Evolutionary conservation across 768 basidiomycete genomes (phyloP), one percentile per base, ranked within the genome.

Genomic region (Macrolepiota albuminosa): DNA sequence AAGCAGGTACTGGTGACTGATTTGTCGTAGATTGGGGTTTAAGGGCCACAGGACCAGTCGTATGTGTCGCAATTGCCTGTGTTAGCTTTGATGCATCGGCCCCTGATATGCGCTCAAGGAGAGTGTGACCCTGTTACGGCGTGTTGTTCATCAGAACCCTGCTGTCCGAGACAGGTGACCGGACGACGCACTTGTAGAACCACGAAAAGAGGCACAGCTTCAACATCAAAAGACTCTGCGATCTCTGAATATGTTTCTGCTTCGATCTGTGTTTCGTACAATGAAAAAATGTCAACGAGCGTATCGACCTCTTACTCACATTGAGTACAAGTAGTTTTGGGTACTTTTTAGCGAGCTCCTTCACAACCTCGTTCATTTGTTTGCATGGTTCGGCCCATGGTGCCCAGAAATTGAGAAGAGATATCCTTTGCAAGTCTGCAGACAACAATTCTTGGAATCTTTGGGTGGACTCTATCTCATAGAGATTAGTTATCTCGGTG

Each of bases 361-460:
- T 61, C 18, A 90, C 83, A 6, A 95, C 84, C 47, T 85, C 78
- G 75, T 94, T 95, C 89, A 97, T 96, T 66, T 88, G 82, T 66
- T 81, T 81, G 78, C 95, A 98, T 43, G 95, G 94, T 62, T 84
- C 89, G 0, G 94, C 97, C 93, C 93, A 90, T 73, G 84, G 78
- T 46, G 95, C 92, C 90, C 94, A 95, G 72, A 98, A 99, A 75
- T 91, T 93, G 69, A 97, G 85, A 40, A 96, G 78, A 4, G 95
- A 95, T 26, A 96, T 82, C 24, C 91, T 79, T 21, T 82, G 73
- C 37, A 99, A 83, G 73, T 98, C 95, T 24, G 73, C 68, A 0
- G 86, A 87, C 50, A 98, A 84, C 9, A 91, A 73, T 7, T 75
- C 68, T 70, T 92, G 85, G 75, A 98, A 93, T 53, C 92, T 82